These are phyloP conservation scores for Gomphus bonarii DNA, from an alignment of 1,284 basidiomycete genomes.

Conservation along the genomic window DNA sequence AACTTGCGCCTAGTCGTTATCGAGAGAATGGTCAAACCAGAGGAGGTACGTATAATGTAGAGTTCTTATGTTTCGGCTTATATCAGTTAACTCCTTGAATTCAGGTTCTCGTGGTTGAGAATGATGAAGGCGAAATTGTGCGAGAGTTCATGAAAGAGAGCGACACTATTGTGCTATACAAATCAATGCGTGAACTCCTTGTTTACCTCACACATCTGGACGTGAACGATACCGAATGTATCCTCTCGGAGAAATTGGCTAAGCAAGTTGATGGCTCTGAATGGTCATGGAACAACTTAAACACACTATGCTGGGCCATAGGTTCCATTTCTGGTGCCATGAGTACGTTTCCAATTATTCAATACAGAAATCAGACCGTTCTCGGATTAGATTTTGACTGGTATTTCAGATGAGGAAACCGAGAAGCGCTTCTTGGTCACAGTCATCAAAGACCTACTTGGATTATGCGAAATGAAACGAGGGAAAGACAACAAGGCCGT, in stretches of 20 bases:
- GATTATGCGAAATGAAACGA: slow-evolving; percentile 95
- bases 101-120: slow-evolving; percentile 95
- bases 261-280: slow-evolving; percentile 97
- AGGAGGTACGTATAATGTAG: slow-evolving; percentile 60
- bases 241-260: slow-evolving; percentile 92
- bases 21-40: slow-evolving; percentile 99
- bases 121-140: slow-evolving; percentile 99
- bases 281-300: slow-evolving; percentile 99
- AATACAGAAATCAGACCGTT: slow-evolving; percentile 1
- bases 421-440: slow-evolving; percentile 99
- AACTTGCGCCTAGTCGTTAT: slow-evolving; percentile 96
- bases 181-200: slow-evolving; percentile 95
- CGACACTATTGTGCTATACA: slow-evolving; percentile 98
- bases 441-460: slow-evolving; percentile 97
- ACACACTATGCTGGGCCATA: slow-evolving; percentile 99
- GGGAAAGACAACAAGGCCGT: slow-evolving; percentile 99
- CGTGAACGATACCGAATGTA: slow-evolving; percentile 91
- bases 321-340: slow-evolving; percentile 99
- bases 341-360: slow-evolving; percentile 51
- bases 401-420: slow-evolving; percentile 78
- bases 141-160: slow-evolving; percentile 99
- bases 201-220: slow-evolving; percentile 98
- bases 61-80: background rate
- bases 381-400: slow-evolving; percentile 12
- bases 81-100: slow-evolving; percentile 1